Evolutionary conservation across 1,139 yeast genomes (phyloP).

Genomic region (Fermentozyma sake): DNA sequence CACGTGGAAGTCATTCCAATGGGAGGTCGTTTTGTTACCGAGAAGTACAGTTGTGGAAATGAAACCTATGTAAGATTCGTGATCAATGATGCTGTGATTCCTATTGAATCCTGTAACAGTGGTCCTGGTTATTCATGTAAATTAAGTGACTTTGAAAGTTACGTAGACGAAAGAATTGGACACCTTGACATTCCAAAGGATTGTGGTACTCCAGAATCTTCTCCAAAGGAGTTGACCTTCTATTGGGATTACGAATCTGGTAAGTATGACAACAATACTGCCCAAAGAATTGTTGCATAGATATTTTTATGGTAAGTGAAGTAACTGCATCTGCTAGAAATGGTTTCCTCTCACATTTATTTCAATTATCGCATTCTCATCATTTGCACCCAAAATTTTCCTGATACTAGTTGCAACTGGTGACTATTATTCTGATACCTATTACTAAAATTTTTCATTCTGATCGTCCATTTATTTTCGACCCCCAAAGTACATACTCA

Average conservation of each 20-base stretch:
- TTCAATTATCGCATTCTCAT: neutral
- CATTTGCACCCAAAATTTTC: no score
- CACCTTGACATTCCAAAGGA: slow-evolving; percentile 23
- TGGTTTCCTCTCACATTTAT: slow-evolving; percentile 2
- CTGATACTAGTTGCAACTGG: no score
- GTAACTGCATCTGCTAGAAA: no score
- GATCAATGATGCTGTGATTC: slow-evolving; percentile 55
- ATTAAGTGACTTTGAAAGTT: slow-evolving; percentile 33
- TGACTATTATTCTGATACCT: no score
- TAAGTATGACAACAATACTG: slow-evolving; percentile 4
- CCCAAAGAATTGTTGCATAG: slow-evolving; percentile 2
- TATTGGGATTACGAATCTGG: slow-evolving; percentile 11
- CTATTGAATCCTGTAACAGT: slow-evolving; percentile 43
- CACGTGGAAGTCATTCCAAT: slow-evolving; percentile 49
- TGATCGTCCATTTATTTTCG: no score
- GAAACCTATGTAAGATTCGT: slow-evolving; percentile 43
- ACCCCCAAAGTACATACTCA: no score
- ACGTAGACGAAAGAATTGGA: slow-evolving; percentile 28
- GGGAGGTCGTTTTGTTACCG: slow-evolving; percentile 52
- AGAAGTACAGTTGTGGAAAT: slow-evolving; percentile 38
- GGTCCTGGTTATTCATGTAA: slow-evolving; percentile 61
- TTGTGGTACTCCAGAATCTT: slow-evolving; percentile 18
- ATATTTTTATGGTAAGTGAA: no score
- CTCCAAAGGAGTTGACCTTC: slow-evolving; percentile 9
- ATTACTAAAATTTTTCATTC: no score